Percentiles rank a stretch among this genome's conserved stretches.
Evolutionary conservation across 116 monocot species (phyloP).

Genomic region (Papilionanthe hybrid): DNA sequence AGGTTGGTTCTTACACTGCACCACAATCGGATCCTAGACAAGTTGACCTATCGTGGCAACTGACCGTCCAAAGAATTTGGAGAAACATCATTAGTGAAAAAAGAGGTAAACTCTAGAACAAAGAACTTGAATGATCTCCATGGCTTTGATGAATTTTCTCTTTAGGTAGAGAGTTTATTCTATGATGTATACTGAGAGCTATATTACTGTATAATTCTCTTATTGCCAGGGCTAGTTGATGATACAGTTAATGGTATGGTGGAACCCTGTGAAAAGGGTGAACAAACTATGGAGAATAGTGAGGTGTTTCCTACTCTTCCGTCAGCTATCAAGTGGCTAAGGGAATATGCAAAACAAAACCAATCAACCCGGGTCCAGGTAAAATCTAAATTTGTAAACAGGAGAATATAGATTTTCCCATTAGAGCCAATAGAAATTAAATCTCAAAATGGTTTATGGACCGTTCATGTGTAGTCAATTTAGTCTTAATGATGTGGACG

Average conservation of each 20-base stretch:
- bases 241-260: slow-evolving; percentile 8
- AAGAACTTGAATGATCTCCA: not conserved
- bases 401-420: too few relatives aligned
- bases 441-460: too few relatives aligned
- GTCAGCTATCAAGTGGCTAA: slow-evolving; percentile 73
- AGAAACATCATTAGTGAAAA: slow-evolving; percentile 37
- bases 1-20: slow-evolving; percentile 57
- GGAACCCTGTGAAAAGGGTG: slow-evolving; percentile 24
- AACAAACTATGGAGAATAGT: slow-evolving; percentile 28
- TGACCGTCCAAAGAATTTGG: slow-evolving; percentile 72
- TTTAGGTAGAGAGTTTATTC: not conserved
- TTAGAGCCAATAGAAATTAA: too few relatives aligned
- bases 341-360: slow-evolving; percentile 51
- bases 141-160: not conserved
- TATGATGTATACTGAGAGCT: not conserved
- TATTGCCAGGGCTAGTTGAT: slow-evolving; percentile 6
- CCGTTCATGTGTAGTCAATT: too few relatives aligned
- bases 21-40: slow-evolving; percentile 40
- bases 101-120: slow-evolving; percentile 26
- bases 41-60: slow-evolving; percentile 86
- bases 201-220: not conserved
- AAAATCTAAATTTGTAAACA: not conserved
- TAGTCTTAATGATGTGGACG: too few relatives aligned
- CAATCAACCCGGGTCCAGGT: slow-evolving; percentile 66
- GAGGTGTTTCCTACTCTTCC: slow-evolving; percentile 72